A percentile compares a stretch with the other conserved stretches of the same genome.
Conservation (phyloP, 2,329 filamentous ascomycete species). For the Phialemoniopsis sp. region DNA sequence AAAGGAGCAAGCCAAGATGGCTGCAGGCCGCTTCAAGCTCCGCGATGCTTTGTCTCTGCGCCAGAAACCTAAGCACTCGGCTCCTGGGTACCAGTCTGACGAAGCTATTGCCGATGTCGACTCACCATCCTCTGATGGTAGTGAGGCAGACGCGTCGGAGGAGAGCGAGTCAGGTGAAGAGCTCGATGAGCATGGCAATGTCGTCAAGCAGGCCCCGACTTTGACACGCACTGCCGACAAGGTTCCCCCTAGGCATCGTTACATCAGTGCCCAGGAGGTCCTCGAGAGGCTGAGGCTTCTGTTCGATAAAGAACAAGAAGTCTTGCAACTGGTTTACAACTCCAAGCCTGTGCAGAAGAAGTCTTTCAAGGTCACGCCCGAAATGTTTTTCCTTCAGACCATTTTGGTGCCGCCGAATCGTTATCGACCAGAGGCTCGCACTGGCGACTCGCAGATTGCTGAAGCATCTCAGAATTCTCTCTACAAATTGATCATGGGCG, state of each 20-base stretch:
- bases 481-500: conserved; percentile 79
- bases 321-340: conserved; percentile 81
- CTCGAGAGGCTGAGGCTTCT: conserved; percentile 72
- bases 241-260: conserved; percentile 56
- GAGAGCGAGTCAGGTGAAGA: conserved; percentile 40
- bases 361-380: conserved; percentile 57
- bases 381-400: conserved; percentile 92
- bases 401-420: conserved; percentile 89
- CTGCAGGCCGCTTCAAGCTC: conserved; percentile 60
- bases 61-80: conserved; percentile 21
- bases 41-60: conserved; percentile 65
- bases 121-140: conserved; percentile 36
- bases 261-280: conserved; percentile 80
- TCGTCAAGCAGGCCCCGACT: conserved; percentile 56
- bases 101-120: conserved; percentile 68
- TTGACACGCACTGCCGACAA: conserved; percentile 20
- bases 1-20: conserved; percentile 77
- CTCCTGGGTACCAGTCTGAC: conserved; percentile 48
- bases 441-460: conserved; percentile 74
- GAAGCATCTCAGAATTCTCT: conserved; percentile 86
- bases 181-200: conserved; percentile 50
- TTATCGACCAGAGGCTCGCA: conserved; percentile 82
- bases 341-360: conserved; percentile 61
- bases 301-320: conserved; percentile 82
- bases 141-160: conserved; percentile 27